Evolutionary conservation across 768 basidiomycete genomes (phyloP).

Genomic region (Fibroporia radiculosa): DNA sequence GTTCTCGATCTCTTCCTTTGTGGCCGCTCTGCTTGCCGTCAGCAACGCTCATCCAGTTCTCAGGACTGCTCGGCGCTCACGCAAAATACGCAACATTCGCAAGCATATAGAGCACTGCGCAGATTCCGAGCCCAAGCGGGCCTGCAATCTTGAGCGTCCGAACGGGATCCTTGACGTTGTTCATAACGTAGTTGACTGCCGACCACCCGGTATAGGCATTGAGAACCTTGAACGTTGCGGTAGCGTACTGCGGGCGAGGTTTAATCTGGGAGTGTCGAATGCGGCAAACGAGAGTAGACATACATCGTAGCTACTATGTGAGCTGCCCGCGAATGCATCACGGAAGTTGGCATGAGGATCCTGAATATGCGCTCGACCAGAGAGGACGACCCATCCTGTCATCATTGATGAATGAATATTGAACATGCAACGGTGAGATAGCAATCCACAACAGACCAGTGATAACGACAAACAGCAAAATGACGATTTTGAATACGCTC

Average conservation of each 20-base stretch:
- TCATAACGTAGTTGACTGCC: slow-evolving; percentile 50
- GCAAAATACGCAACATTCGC: slow-evolving; percentile 55
- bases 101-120: slow-evolving; percentile 43
- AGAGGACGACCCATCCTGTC: slow-evolving; percentile 51
- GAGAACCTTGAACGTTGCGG: slow-evolving; percentile 53
- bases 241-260: slow-evolving; percentile 39
- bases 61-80: slow-evolving; percentile 17
- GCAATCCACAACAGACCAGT: slow-evolving; percentile 25
- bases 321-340: slow-evolving; percentile 49
- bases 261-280: background rate
- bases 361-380: slow-evolving; percentile 44
- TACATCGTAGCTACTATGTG: slow-evolving; percentile 42
- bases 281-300: background rate
- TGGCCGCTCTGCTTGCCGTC: slow-evolving; percentile 26
- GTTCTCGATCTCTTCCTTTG: slow-evolving; percentile 40
- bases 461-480: slow-evolving; percentile 16
- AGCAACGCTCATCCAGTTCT: background rate
- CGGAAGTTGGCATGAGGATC: slow-evolving; percentile 53
- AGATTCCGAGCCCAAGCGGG: slow-evolving; percentile 49
- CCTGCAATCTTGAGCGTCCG: slow-evolving; percentile 57
- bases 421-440: background rate
- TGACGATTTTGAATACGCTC: slow-evolving; percentile 23
- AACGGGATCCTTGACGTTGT: slow-evolving; percentile 52
- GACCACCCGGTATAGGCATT: slow-evolving; percentile 45
- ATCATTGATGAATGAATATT: background rate